phyloP scores from a whole-genome alignment of 2,329 filamentous ascomycete genomes.

The Hypoxylon sp. region DNA sequence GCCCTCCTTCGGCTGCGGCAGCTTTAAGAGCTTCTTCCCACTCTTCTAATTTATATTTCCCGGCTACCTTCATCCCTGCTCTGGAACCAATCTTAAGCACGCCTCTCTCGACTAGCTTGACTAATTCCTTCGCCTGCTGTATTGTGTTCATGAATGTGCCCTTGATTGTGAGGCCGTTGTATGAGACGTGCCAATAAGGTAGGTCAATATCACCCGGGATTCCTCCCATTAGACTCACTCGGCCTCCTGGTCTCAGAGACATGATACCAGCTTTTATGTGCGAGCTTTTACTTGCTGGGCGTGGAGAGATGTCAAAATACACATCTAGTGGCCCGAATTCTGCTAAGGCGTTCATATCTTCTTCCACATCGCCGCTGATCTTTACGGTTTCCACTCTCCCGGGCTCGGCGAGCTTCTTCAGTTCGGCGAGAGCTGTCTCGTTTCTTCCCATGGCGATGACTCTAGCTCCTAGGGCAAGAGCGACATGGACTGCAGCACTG shows the following conservation, averaged over 20 bases:
- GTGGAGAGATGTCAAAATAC: constrained; percentile 62
- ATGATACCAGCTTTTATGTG: constrained; percentile 57
- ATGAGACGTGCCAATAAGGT: constrained; percentile 52
- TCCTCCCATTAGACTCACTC: constrained; percentile 52
- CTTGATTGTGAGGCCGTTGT: constrained; percentile 55
- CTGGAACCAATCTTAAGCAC: constrained; percentile 40
- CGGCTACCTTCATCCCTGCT: constrained; percentile 31
- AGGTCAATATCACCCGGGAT: constrained; percentile 50
- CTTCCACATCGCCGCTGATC: constrained; percentile 57
- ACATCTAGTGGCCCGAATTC: constrained; percentile 56
- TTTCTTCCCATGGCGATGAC: constrained; percentile 64
- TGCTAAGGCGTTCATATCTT: constrained; percentile 48
- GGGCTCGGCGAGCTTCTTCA: constrained; percentile 49
- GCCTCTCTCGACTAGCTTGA: constrained; percentile 57
- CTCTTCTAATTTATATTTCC: constrained; percentile 39
- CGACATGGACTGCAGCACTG: constrained; percentile 60
- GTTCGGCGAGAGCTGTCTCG: constrained; percentile 36
- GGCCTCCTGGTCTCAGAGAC: constrained; percentile 53
- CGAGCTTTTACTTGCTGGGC: constrained; percentile 55
- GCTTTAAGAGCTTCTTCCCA: constrained; percentile 40
- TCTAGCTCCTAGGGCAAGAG: constrained; percentile 63
- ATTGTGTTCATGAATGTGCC: constrained; percentile 62
- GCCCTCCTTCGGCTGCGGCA: constrained; percentile 36
- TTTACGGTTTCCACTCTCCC: constrained; percentile 56
- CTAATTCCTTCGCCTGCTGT: constrained; percentile 55